These are phyloP conservation scores for Fusarium duplospermum DNA, from an alignment of 2,329 filamentous ascomycete genomes.

Conservation along the genomic window DNA sequence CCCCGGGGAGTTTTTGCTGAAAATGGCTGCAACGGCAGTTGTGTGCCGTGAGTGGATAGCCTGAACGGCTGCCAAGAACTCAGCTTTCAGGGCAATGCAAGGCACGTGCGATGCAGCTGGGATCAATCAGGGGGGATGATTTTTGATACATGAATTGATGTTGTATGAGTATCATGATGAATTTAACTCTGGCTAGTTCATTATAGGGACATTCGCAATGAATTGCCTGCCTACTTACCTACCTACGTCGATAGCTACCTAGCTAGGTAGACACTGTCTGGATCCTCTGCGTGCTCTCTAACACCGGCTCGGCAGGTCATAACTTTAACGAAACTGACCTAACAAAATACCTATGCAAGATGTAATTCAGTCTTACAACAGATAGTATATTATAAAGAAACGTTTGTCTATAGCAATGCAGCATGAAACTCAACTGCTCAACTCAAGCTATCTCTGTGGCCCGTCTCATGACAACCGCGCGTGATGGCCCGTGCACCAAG, in stretches of 20 bases:
- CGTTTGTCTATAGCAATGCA: not conserved
- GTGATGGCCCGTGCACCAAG: constrained; percentile 7
- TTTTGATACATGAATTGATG: not conserved
- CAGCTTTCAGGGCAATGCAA: not conserved
- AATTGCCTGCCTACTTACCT: too few species aligned
- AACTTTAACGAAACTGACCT: too few species aligned
- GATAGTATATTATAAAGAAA: not conserved
- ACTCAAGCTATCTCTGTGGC: not conserved
- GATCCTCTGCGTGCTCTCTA: too few species aligned
- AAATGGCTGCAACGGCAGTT: not conserved
- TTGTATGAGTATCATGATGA: not conserved
- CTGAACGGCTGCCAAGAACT: not conserved
- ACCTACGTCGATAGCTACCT: too few species aligned
- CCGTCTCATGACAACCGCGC: not conserved
- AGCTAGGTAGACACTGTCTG: too few species aligned
- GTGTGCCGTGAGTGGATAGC: not conserved
- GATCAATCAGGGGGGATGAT: not conserved
- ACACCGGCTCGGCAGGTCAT: too few species aligned
- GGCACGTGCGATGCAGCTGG: not conserved
- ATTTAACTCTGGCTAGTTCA: not conserved
- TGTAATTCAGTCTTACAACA: not conserved
- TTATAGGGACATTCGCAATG: too few species aligned
- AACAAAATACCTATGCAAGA: not conserved
- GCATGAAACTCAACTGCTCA: not conserved
- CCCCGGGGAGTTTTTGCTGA: not conserved